Conservation (phyloP, 495 filamentous ascomycete genomes). For the Aspergillus baeticus region DNA sequence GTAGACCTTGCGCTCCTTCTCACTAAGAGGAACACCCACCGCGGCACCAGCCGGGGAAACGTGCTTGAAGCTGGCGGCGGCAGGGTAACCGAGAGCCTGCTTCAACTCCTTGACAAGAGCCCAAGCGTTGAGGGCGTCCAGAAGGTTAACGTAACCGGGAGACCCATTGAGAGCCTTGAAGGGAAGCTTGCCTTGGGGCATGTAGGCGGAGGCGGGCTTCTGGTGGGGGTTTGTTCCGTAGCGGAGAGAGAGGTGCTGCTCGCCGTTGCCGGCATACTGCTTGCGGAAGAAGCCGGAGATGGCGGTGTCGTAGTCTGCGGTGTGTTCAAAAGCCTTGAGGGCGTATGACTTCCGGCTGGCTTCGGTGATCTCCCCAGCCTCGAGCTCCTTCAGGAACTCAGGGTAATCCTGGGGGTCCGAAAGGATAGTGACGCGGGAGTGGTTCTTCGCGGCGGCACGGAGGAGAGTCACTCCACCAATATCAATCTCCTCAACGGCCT, state of each 20-base stretch:
- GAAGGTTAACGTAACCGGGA: slow-evolving; percentile 94
- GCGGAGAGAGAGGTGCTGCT: slow-evolving; percentile 79
- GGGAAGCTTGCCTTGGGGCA: slow-evolving; percentile 69
- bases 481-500: slow-evolving; percentile 98
- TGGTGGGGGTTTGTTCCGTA: slow-evolving; percentile 98
- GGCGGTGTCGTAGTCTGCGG: slow-evolving; percentile 92
- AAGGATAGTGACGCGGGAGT: slow-evolving; percentile 88
- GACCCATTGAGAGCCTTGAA: slow-evolving; percentile 94
- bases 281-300: slow-evolving; percentile 98
- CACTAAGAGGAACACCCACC: slow-evolving; percentile 80
- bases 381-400: slow-evolving; percentile 87
- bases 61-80: slow-evolving; percentile 98
- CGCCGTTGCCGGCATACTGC: slow-evolving; percentile 83
- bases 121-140: slow-evolving; percentile 97
- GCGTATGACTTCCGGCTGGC: slow-evolving; percentile 81
- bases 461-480: slow-evolving; percentile 97
- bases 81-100: slow-evolving; percentile 79
- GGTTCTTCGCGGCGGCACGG: slow-evolving; percentile 96
- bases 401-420: slow-evolving; percentile 92
- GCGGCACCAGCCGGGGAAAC: slow-evolving; percentile 96
- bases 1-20: slow-evolving; percentile 91
- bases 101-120: slow-evolving; percentile 95
- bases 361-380: slow-evolving; percentile 81
- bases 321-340: slow-evolving; percentile 96
- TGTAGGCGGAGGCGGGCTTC: slow-evolving; percentile 86